Percentiles rank a stretch among this genome's conserved stretches.
These are phyloP conservation scores for Fusarium oligoseptatum DNA, from an alignment of 2,329 filamentous ascomycete species.

Conservation along the genomic window DNA sequence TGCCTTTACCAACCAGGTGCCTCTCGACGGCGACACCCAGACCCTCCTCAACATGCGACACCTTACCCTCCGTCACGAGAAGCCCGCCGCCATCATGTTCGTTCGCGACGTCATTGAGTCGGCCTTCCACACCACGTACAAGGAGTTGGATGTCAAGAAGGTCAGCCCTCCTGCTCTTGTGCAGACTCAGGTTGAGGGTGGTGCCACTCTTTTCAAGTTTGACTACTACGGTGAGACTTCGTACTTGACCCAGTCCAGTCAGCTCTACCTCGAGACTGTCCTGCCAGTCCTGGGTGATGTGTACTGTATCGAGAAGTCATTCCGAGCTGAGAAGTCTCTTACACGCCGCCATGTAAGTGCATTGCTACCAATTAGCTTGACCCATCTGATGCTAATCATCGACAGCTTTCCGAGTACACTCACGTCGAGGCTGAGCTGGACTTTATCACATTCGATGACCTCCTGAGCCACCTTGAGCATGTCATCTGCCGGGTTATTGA, in stretches of 20 bases:
- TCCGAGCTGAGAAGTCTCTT: conserved; percentile 96
- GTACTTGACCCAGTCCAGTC: conserved; percentile 96
- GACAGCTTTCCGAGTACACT: conserved; percentile 86
- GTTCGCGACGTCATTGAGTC: conserved; percentile 84
- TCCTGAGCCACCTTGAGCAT: conserved; percentile 88
- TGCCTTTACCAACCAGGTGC: conserved; percentile 84
- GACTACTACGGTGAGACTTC: conserved; percentile 91
- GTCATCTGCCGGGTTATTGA: conserved; percentile 90
- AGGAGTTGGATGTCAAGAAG: conserved; percentile 82
- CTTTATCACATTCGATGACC: conserved; percentile 92
- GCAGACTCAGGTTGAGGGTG: conserved; percentile 95
- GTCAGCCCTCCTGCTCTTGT: conserved; percentile 92
- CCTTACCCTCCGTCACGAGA: conserved; percentile 86
- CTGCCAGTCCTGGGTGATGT: conserved; percentile 92
- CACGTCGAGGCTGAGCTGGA: conserved; percentile 97
- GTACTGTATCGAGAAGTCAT: conserved; percentile 98
- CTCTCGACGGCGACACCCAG: conserved; percentile 46
- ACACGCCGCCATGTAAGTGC: conserved; percentile 80
- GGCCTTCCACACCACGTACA: conserved; percentile 84
- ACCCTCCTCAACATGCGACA: conserved; percentile 84
- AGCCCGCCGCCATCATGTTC: conserved; percentile 86
- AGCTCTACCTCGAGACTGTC: conserved; percentile 97
- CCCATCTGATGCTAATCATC: not conserved
- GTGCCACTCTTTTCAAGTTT: conserved; percentile 89
- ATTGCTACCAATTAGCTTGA: not conserved